Base-by-base conservation (phyloP, 371 early-diverging fungal species). In the Saksenaea vasiformis region DNA sequence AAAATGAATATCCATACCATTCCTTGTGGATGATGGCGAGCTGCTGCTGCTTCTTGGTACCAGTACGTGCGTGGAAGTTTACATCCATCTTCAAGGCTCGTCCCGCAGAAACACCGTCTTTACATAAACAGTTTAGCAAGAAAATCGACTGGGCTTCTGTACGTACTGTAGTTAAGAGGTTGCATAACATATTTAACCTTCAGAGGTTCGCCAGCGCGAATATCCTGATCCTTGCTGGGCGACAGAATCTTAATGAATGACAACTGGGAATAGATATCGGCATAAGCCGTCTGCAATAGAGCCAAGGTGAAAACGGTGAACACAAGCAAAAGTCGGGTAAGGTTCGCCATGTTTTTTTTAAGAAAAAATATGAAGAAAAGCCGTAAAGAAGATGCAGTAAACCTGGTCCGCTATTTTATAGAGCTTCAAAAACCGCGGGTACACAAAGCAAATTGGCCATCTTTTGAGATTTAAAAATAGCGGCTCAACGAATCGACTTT, bases 171-270 rank as follows among this genome's bases (percentile, higher is more conserved):
- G 53, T 78, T 61, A 56, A 81, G 72, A 54, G 82, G 82, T 41
- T 78, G 82, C 82, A 81, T 81, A 14, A 75, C 69, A 54, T 81
- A 81, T 64, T 81, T 75, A 47, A 81, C 57, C 4, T 19, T 37
- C 27, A 81, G 34, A 14, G 69, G 60, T 27, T 75, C 53, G 27
- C 82, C 82, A 57, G 82, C 75, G n/a, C 58, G 55, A 17, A 78
- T 36, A 51, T 72, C 66, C 22, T 76, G 70, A 41, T 72, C 77
- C 47, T 66, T 73, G 53, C 66, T 73, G 53, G 82, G 82, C 44
- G 70, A 69, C n/a, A 60, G 26, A 58, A 81, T 78, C 63, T 81
- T 81, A 51, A 81, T 81, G 54, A 78, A 81, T 55, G 77, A 75
- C 55, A 81, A 69, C 62, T 81, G 82, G 53, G 77, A 77, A 54